Percentiles rank a stretch among this genome's conserved stretches.
Evolutionary conservation across 176 grass and related monocot genomes (phyloP).

Genomic region (Juncus effusus): DNA sequence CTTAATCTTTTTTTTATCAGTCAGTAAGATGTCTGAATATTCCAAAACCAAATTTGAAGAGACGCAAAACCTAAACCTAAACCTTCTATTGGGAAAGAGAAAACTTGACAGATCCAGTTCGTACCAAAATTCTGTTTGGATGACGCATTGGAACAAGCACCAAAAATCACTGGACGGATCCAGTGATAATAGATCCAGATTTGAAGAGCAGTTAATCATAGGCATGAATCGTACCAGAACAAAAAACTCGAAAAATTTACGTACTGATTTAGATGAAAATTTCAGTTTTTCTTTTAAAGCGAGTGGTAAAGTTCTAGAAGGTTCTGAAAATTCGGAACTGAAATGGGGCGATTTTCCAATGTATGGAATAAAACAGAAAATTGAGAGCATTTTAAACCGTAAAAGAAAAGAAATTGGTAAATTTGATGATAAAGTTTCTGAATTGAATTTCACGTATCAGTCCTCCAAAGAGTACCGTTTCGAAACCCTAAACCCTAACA

Average conservation of each 20-base stretch:
- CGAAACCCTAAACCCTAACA: slow-evolving; percentile 20
- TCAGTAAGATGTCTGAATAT: slow-evolving; percentile 33
- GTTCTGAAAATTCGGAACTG: slow-evolving; percentile 33
- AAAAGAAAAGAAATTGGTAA: slow-evolving; percentile 23
- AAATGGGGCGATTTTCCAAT: slow-evolving; percentile 50
- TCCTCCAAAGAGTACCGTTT: slow-evolving; percentile 17
- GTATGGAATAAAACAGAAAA: slow-evolving; percentile 49
- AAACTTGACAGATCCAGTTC: slow-evolving; percentile 24
- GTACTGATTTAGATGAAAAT: slow-evolving; percentile 17
- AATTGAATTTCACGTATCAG: slow-evolving; percentile 34
- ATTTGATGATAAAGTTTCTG: slow-evolving; percentile 36
- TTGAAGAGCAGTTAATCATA: slow-evolving; percentile 37
- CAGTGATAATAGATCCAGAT: slow-evolving; percentile 33
- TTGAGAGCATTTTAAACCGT: slow-evolving; percentile 39
- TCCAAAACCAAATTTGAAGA: slow-evolving; percentile 27
- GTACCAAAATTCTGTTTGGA: slow-evolving; percentile 48
- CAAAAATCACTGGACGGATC: slow-evolving; percentile 14
- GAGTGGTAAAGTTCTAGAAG: slow-evolving; percentile 21
- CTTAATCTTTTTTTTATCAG: not conserved
- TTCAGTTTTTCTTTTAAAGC: slow-evolving; percentile 25
- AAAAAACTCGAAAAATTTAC: slow-evolving; percentile 29
- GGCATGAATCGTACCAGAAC: slow-evolving; percentile 34
- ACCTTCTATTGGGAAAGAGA: slow-evolving; percentile 38
- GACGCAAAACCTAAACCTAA: slow-evolving; percentile 35
- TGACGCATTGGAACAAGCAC: slow-evolving; percentile 49